Conservation (phyloP, 2,329 filamentous ascomycete genomes). For the Chrysoporthe austroafricana region DNA sequence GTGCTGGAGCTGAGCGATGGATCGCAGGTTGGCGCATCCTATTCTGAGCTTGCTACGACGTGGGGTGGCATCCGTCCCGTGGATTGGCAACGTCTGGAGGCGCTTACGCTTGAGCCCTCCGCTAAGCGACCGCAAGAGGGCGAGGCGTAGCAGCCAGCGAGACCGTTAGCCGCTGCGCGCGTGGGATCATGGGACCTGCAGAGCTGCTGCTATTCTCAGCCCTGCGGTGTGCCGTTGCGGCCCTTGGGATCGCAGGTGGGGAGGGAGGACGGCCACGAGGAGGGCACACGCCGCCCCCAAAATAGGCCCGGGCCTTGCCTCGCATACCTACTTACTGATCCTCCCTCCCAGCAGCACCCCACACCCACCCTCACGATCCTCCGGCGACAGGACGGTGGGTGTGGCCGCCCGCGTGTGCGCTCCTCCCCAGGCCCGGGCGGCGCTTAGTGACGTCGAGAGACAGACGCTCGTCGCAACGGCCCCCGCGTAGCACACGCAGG, state of each 20-base stretch:
- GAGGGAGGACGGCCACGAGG: not conserved
- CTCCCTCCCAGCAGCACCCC: not conserved
- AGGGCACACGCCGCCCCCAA: constrained; percentile 13
- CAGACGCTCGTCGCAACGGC: not conserved
- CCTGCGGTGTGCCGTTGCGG: constrained; percentile 15
- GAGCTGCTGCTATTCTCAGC: constrained; percentile 25
- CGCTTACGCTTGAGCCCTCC: constrained; percentile 3
- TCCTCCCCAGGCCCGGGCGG: not conserved
- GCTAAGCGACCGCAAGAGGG: not conserved
- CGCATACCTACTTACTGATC: not conserved
- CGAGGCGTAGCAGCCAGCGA: not conserved
- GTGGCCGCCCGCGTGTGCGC: not conserved
- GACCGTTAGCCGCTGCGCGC: constrained; percentile 12
- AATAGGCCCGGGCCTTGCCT: constrained; percentile 18
- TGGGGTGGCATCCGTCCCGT: not conserved
- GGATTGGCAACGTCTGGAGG: not conserved
- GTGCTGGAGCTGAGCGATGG: not conserved
- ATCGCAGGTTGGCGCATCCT: not conserved
- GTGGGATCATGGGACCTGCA: constrained; percentile 5
- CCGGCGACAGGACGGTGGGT: not conserved
- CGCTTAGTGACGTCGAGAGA: not conserved
- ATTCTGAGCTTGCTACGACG: not conserved
- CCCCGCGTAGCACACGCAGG: not conserved
- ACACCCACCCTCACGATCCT: constrained; percentile 7
- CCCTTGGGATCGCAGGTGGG: not conserved